Conservation (phyloP, 2,329 filamentous ascomycete species). For the Aspergillus sojae region DNA sequence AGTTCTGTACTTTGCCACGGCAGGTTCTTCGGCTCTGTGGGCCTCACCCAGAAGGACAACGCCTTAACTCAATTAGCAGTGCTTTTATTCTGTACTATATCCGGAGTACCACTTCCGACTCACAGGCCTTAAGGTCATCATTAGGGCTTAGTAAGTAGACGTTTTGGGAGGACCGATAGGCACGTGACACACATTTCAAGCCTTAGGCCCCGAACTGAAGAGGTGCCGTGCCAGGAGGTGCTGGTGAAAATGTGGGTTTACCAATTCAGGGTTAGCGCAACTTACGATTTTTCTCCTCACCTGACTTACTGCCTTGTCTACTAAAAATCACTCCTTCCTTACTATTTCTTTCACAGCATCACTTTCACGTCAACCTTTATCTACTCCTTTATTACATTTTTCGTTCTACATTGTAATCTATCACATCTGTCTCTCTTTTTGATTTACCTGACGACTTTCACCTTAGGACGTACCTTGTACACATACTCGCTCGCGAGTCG, state of each 20-base stretch:
- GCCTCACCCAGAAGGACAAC: not conserved
- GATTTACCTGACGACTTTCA: slow-evolving; percentile 21
- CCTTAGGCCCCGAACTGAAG: not conserved
- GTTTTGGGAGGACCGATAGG: not conserved
- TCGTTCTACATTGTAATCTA: slow-evolving; percentile 7
- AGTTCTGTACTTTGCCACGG: not conserved
- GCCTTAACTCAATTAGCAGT: not conserved
- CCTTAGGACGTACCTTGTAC: slow-evolving; percentile 41
- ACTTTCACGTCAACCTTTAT: not conserved
- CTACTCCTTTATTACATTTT: slow-evolving; percentile 16
- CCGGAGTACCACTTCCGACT: slow-evolving; percentile 13
- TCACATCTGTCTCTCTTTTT: slow-evolving; percentile 6
- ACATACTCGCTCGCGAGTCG: slow-evolving; percentile 39
- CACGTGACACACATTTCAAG: slow-evolving; percentile 6
- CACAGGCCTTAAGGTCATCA: slow-evolving; percentile 9
- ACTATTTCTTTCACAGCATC: slow-evolving; percentile 5
- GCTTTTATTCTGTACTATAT: not conserved
- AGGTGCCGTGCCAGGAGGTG: too few relatives aligned
- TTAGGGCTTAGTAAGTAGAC: not conserved
- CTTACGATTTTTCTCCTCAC: slow-evolving; percentile 21
- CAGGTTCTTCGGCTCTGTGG: not conserved
- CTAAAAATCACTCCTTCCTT: not conserved
- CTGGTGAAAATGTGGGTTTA: not conserved
- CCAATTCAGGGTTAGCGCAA: slow-evolving; percentile 14
- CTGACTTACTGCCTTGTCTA: slow-evolving; percentile 22